A percentile compares a stretch with the other conserved stretches of the same genome.
Conservation (phyloP, 192 early-diverging fungal species). For the Coemansia sp. region DNA sequence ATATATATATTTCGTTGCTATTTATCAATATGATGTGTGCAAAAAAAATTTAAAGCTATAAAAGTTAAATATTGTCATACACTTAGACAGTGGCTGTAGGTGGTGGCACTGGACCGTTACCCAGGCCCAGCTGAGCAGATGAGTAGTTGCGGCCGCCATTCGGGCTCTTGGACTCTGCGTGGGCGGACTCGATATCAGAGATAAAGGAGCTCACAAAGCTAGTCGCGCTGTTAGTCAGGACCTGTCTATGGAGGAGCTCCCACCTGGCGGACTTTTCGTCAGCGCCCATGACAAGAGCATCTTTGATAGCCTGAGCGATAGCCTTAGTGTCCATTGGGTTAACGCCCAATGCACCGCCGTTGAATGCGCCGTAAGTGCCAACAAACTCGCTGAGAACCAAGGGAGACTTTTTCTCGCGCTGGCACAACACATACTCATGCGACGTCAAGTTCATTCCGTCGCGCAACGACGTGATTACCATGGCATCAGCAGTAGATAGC, state of each 20-base stretch:
- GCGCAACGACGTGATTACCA: slow-evolving; percentile 85
- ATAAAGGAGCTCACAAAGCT: slow-evolving; percentile 68
- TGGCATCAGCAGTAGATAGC: slow-evolving; percentile 82
- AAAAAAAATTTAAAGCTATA: background rate
- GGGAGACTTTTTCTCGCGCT: slow-evolving; percentile 77
- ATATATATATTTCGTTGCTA: background rate
- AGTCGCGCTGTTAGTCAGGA: slow-evolving; percentile 67
- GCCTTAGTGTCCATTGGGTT: slow-evolving; percentile 96
- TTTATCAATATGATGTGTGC: background rate
- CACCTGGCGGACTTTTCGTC: slow-evolving; percentile 77
- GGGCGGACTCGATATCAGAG: slow-evolving; percentile 35
- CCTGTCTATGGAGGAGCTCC: slow-evolving; percentile 70
- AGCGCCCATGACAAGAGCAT: slow-evolving; percentile 77
- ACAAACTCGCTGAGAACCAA: slow-evolving; percentile 96
- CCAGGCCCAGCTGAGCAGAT: slow-evolving; percentile 3
- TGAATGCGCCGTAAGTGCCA: slow-evolving; percentile 89
- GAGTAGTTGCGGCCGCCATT: slow-evolving; percentile 6
- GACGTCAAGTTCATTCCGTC: slow-evolving; percentile 98
- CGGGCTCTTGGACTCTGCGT: slow-evolving; percentile 20
- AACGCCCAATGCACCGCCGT: slow-evolving; percentile 79
- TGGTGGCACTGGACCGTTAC: background rate
- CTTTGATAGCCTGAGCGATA: slow-evolving; percentile 86
- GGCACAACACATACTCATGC: slow-evolving; percentile 92
- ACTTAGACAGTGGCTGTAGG: background rate
- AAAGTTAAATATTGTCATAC: background rate